Evolutionary conservation across 2,329 filamentous ascomycete genomes (phyloP), one percentile per base, ranked within the genome.

Genomic region (Paraphoma sp.): DNA sequence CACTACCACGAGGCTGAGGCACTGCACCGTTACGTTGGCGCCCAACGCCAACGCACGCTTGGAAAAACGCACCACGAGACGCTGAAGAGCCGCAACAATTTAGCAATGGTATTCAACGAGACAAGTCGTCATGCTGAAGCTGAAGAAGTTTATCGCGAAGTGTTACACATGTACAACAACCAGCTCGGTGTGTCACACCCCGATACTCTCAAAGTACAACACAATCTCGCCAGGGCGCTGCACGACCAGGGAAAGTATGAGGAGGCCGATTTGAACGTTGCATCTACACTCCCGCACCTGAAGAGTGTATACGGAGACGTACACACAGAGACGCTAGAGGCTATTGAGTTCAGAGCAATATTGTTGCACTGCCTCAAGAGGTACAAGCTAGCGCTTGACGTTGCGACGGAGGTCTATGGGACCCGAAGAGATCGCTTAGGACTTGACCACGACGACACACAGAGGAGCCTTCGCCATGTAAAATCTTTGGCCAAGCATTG

Each of bases 31-130:
- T 14, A 46, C 28, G 42, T 43, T 5, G 45, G 45, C 8, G 33
- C 8, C 29, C 18, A 31, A 38, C 45, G 55, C 5, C 33, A 18
- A 10, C 30, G 23, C 2, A 10, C 45, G 7, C 43, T 59, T 8
- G 56, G 56, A 11, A 9, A 29, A n/a, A 18, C 6, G 4, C 52
- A 59, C 29, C 52, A 45, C 12, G 56, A 55, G n/a, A 54, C 53
- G 11, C 17, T 51, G 7, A 50, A 50, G n/a, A 51, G 53, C 31
- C 38, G 42, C 31, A 43, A 14, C 3, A 54, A 53, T 29, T 17
- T 53, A 9, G 50, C 44, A 12, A 47, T 53, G 18, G 36, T 11
- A 5, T 14, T 48, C 14, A 44, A 53, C 12, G 48, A 56, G 17
- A 23, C 30, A 9, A 44, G 33, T 10, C 12, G 47, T 6, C 47